These are phyloP conservation scores for Cystofilobasidium bisporidii DNA, from an alignment of 768 basidiomycete genomes.

Conservation along the genomic window DNA sequence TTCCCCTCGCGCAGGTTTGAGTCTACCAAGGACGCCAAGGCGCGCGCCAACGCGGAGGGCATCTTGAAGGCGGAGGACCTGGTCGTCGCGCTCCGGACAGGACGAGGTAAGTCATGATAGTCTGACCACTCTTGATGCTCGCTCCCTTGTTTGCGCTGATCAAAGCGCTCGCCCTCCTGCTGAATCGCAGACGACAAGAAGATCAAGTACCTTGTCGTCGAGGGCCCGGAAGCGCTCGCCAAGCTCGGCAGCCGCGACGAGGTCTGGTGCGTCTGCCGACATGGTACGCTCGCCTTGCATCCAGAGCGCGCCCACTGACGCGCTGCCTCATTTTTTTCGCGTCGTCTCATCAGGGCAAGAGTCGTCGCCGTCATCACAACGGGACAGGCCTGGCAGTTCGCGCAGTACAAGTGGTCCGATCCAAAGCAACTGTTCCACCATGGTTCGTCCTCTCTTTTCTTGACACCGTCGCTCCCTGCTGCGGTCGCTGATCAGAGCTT, in stretches of 20 bases:
- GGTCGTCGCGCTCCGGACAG: constrained; percentile 14
- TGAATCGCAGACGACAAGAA: constrained; percentile 37
- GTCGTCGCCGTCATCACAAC: constrained; percentile 98
- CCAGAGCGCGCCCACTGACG: no score
- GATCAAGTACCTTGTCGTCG: constrained; percentile 70
- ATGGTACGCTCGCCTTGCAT: no score
- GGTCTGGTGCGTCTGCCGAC: constrained; percentile 10
- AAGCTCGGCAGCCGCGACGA: constrained; percentile 53
- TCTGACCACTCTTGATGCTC: no score
- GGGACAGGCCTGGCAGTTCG: constrained; percentile 96
- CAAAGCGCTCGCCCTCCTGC: no score
- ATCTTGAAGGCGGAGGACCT: constrained; percentile 25
- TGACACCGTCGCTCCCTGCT: no score
- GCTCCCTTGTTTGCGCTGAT: no score
- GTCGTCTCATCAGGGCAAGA: constrained; percentile 50
- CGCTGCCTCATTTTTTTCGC: background rate
- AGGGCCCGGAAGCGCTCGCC: constrained; percentile 79
- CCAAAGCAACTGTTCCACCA: constrained; percentile 87
- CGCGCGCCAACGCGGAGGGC: constrained; percentile 7
- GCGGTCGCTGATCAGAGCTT: no score
- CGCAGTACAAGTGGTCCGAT: constrained; percentile 92
- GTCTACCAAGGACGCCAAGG: constrained; percentile 21
- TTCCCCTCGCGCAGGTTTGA: constrained; percentile 24
- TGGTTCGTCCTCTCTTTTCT: constrained; percentile 48
- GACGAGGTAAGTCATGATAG: constrained; percentile 13